phyloP scores from a whole-genome alignment of 805 yeast species.

The Spencermartinsiella europaea region DNA sequence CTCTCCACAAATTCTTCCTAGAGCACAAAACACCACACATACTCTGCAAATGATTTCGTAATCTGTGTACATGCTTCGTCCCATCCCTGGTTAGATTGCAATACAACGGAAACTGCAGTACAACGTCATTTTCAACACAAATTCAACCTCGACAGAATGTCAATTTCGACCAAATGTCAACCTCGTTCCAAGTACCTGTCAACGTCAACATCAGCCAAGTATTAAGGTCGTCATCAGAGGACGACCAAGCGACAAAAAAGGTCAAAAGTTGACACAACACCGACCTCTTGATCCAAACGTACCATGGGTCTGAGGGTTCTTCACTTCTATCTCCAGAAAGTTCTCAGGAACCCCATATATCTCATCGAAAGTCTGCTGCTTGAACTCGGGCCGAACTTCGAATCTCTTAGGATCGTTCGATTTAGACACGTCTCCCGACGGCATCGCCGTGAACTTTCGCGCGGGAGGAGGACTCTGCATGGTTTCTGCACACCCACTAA shows the following conservation, averaged over 20 bases:
- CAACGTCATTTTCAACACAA: no score
- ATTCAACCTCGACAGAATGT: no score
- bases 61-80: conserved; percentile 75
- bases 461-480: conserved; percentile 23
- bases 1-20: background rate
- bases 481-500: background rate
- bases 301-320: conserved; percentile 14
- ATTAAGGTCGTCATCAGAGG: no score
- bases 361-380: conserved; percentile 67
- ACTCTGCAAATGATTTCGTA: conserved; percentile 80
- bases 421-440: conserved; percentile 19
- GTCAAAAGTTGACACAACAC: no score
- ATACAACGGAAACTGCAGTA: no score
- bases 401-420: conserved; percentile 22
- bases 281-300: background rate
- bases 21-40: conserved; percentile 21
- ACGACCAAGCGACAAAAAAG: no score
- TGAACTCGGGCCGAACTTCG: conserved; percentile 37
- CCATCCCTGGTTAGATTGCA: conserved; percentile 29
- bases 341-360: conserved; percentile 93
- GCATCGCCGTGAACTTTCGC: conserved; percentile 29
- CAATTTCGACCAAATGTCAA: no score
- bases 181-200: no score
- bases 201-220: no score
- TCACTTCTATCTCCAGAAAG: conserved; percentile 84